These are phyloP conservation scores for Phytophthora crassamura DNA, from an alignment of 352 stramenopile genomes.

Conservation along the genomic window DNA sequence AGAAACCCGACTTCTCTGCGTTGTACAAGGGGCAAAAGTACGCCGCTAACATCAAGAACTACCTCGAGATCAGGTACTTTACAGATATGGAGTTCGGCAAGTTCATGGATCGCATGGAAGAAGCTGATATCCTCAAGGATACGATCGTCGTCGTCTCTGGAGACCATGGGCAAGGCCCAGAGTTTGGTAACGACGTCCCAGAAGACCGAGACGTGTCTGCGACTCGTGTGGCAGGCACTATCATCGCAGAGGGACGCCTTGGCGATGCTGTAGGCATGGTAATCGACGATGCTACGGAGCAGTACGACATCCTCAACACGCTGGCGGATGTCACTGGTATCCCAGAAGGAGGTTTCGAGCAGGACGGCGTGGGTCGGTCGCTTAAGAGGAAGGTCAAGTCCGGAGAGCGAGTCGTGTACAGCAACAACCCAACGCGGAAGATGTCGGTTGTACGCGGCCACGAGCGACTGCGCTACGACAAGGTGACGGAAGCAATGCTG, in stretches of 20 bases:
- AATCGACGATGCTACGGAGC: conserved; percentile 32
- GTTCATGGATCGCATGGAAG: conserved; percentile 55
- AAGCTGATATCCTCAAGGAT: conserved; percentile 47
- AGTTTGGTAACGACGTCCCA: conserved; percentile 36
- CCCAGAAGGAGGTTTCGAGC: conserved; percentile 33
- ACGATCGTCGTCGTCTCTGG: conserved; percentile 58
- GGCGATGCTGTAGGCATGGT: conserved; percentile 24
- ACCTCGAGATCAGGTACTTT: conserved; percentile 59
- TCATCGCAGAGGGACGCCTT: conserved; percentile 39
- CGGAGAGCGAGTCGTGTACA: conserved; percentile 42
- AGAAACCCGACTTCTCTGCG: conserved; percentile 44
- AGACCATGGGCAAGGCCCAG: conserved; percentile 50
- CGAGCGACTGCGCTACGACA: conserved; percentile 48
- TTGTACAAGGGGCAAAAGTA: conserved; percentile 32
- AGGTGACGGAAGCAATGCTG: conserved; percentile 24
- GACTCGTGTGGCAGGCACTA: conserved; percentile 36
- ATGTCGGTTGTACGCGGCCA: conserved; percentile 43
- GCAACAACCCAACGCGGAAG: conserved; percentile 53
- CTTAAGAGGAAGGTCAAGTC: conserved; percentile 44
- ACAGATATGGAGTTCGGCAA: conserved; percentile 46
- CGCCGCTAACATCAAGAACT: conserved; percentile 34
- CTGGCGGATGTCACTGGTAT: conserved; percentile 42
- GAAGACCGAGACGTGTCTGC: conserved; percentile 41
- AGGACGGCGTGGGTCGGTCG: conserved; percentile 41
- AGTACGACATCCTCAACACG: conserved; percentile 48